Base-by-base conservation (phyloP, 345 rosid genomes). In the Rhizophora apiculata region DNA sequence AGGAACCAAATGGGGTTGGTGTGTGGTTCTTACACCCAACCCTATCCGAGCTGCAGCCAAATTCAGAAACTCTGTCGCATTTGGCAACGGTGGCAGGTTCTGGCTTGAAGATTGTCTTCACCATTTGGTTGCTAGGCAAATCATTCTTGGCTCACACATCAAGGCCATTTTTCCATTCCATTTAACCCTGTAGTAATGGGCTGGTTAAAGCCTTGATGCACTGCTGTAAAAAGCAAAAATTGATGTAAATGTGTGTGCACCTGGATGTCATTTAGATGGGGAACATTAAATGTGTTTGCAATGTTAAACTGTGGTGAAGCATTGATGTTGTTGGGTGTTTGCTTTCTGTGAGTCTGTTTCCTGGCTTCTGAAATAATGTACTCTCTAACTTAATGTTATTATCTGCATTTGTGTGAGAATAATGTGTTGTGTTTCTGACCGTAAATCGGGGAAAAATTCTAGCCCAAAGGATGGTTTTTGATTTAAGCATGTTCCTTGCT, bases 91-190 rank as follows among this genome's bases (percentile, higher is more conserved):
- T 52, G 43, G 58, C 39, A 13, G 11, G 68, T 64, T 56, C 69
- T 13, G 63, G 83, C 46, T 56, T 56, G 68, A 34, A 64, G 81
- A 63, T 74, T 18, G 77, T 57, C 75, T 77, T 8, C 64, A 13
- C 80, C 67, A 67, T 80, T 84, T 79, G 93, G 85, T 82, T 87
- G 87, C 79, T 22, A 48, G 99, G 99, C 99, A 92, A 92, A 55
- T 92, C 99, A 90, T 95, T 90, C 97, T 95, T 95, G 90, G 90
- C 90, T 86, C 85, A 20, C 10, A 70, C 76, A 65, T 80, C 70
- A 56, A 63, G 74, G 83, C 22, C 59, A 51, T 72, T 60, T 63
- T 68, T 48, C 68, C 78, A 64, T 70, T 70, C 64, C 49, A 56
- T 29, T 53, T 62, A 48, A 51, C 37, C 59, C 11, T 51, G 56